A percentile compares a stretch with the other conserved stretches of the same genome.
Evolutionary conservation across 108 stramenopile genomes (phyloP).

Genomic region (Skeletonema marinoi): DNA sequence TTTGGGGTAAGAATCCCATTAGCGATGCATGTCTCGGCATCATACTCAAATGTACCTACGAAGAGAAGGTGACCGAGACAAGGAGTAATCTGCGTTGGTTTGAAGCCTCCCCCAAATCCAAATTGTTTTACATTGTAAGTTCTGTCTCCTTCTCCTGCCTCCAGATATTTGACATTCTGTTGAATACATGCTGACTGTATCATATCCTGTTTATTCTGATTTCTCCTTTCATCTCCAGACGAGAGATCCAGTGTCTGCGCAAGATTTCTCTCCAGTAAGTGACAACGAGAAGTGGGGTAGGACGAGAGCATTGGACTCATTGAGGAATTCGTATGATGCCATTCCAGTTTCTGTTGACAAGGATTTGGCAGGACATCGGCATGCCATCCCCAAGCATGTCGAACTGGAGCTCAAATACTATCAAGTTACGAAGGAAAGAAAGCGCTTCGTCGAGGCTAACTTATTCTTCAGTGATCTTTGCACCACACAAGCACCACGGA

Average conservation of each 20-base stretch:
- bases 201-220: not conserved
- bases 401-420: slow-evolving; percentile 68
- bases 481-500: slow-evolving; percentile 55
- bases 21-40: slow-evolving; percentile 45
- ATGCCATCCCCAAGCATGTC: slow-evolving; percentile 68
- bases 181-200: not conserved
- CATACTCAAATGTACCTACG: slow-evolving; percentile 66
- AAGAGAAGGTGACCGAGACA: slow-evolving; percentile 63
- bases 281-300: slow-evolving; percentile 37
- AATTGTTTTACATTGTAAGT: slow-evolving; percentile 45
- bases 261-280: slow-evolving; percentile 28
- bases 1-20: slow-evolving; percentile 14
- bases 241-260: slow-evolving; percentile 55
- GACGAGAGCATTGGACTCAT: slow-evolving; percentile 31
- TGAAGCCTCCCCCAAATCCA: slow-evolving; percentile 59
- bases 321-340: slow-evolving; percentile 56
- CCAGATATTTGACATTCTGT: not conserved
- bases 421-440: slow-evolving; percentile 59
- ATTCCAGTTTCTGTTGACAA: slow-evolving; percentile 68
- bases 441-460: slow-evolving; percentile 69
- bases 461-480: slow-evolving; percentile 66
- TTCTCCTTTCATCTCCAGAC: slow-evolving; percentile 53
- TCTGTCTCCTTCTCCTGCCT: not conserved
- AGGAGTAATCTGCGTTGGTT: slow-evolving; percentile 70
- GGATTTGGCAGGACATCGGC: slow-evolving; percentile 45